phyloP scores from a whole-genome alignment of 179 eudicot species.

The Spinacia oleracea region DNA sequence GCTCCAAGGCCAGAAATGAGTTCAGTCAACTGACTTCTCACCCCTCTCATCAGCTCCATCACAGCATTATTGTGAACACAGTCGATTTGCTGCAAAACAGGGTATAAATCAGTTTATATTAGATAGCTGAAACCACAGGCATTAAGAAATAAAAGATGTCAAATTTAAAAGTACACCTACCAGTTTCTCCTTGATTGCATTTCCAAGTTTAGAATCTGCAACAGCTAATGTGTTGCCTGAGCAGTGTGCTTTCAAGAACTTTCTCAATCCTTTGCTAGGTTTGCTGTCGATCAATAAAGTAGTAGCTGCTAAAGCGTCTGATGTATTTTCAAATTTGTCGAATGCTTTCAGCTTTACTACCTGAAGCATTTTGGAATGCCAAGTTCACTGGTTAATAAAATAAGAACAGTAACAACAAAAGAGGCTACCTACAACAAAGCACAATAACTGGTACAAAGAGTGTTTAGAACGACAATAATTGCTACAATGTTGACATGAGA shows the following conservation, averaged over 20 bases:
- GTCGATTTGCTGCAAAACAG: slow-evolving; percentile 67
- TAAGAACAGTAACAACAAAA: not conserved
- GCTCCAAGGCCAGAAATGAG: slow-evolving; percentile 77
- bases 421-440: not conserved
- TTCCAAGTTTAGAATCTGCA: slow-evolving; percentile 94
- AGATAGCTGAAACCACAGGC: not conserved
- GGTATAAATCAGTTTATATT: not conserved
- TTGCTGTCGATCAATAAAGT: slow-evolving; percentile 76
- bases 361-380: slow-evolving; percentile 28
- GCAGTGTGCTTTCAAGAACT: slow-evolving; percentile 84
- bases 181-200: slow-evolving; percentile 86
- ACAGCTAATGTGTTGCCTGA: slow-evolving; percentile 76
- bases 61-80: slow-evolving; percentile 80
- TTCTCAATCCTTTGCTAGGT: slow-evolving; percentile 82
- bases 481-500: not conserved
- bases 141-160: not conserved
- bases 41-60: slow-evolving; percentile 90
- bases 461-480: not conserved
- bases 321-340: slow-evolving; percentile 87
- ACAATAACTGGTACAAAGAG: not conserved
- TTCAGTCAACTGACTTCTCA: slow-evolving; percentile 84
- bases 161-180: slow-evolving; percentile 36
- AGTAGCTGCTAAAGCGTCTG: slow-evolving; percentile 81
- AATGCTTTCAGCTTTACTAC: slow-evolving; percentile 89
- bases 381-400: not conserved